These are phyloP conservation scores for Drechslerella dactyloides DNA, from an alignment of 2,329 filamentous ascomycete genomes.

Conservation along the genomic window DNA sequence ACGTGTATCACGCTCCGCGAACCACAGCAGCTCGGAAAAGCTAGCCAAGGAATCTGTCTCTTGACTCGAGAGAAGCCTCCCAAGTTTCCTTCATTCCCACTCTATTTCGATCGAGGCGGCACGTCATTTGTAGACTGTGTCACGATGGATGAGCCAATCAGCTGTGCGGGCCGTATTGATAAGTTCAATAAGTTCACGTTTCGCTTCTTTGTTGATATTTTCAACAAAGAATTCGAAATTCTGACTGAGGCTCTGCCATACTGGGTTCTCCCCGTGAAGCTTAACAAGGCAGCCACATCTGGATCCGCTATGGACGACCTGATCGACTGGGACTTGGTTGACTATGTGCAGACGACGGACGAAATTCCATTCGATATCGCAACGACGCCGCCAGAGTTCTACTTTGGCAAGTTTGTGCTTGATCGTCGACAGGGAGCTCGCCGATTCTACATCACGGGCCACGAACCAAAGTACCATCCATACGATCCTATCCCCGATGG, in stretches of 20 bases:
- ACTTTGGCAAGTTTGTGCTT: slow-evolving; percentile 63
- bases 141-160: slow-evolving; percentile 60
- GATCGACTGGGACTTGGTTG: slow-evolving; percentile 70
- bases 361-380: slow-evolving; percentile 59
- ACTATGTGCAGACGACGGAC: slow-evolving; percentile 57
- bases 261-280: slow-evolving; percentile 72
- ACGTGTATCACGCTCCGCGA: slow-evolving; percentile 64
- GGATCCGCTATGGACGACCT: slow-evolving; percentile 54
- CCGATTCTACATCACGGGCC: slow-evolving; percentile 65
- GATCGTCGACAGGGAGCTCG: slow-evolving; percentile 70
- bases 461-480: slow-evolving; percentile 67
- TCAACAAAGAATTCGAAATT: slow-evolving; percentile 81
- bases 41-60: slow-evolving; percentile 71
- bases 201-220: slow-evolving; percentile 78
- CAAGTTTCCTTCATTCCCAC: slow-evolving; percentile 69
- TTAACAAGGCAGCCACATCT: slow-evolving; percentile 40
- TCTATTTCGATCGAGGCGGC: slow-evolving; percentile 73
- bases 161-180: slow-evolving; percentile 61
- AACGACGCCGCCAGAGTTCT: slow-evolving; percentile 62
- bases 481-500: slow-evolving; percentile 69
- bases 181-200: slow-evolving; percentile 75
- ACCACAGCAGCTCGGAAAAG: slow-evolving; percentile 65
- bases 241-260: slow-evolving; percentile 74
- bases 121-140: slow-evolving; percentile 66
- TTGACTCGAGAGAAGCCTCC: slow-evolving; percentile 73